A percentile compares a stretch with the other conserved stretches of the same genome.
These are phyloP conservation scores for Stagonosporopsis chrysanthemi DNA, from an alignment of 2,329 filamentous ascomycete genomes.

Conservation along the genomic window DNA sequence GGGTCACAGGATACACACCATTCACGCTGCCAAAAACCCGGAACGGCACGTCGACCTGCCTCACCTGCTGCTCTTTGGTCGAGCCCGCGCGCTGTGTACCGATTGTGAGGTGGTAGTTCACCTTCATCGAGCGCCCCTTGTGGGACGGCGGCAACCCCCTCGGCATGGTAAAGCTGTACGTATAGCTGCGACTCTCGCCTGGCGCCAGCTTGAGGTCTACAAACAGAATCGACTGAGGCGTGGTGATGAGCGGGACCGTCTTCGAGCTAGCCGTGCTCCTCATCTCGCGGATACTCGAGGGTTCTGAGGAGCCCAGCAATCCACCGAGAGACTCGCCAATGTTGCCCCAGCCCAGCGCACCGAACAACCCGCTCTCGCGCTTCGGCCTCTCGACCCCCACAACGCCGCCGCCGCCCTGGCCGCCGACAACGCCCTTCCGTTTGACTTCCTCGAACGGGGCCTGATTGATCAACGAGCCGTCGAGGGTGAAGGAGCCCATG, in stretches of 20 bases:
- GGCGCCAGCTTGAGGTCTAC: conserved; percentile 88
- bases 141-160: conserved; percentile 90
- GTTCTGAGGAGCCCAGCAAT: conserved; percentile 82
- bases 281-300: conserved; percentile 96
- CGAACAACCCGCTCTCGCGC: conserved; percentile 79
- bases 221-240: conserved; percentile 93
- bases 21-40: conserved; percentile 93
- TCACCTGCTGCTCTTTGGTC: conserved; percentile 77
- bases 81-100: conserved; percentile 87
- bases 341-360: conserved; percentile 85
- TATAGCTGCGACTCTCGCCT: conserved; percentile 86
- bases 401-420: conserved; percentile 82
- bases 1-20: conserved; percentile 50
- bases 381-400: conserved; percentile 80
- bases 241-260: conserved; percentile 89
- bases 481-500: conserved; percentile 87
- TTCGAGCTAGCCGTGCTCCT: conserved; percentile 84
- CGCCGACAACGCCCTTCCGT: conserved; percentile 86
- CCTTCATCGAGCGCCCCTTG: conserved; percentile 91
- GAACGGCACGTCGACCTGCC: conserved; percentile 91
- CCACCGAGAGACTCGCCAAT: conserved; percentile 89
- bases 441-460: conserved; percentile 95
- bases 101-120: conserved; percentile 87
- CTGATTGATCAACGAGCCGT: conserved; percentile 89
- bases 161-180: conserved; percentile 85